A percentile compares a stretch with the other conserved stretches of the same genome.
Conservation (phyloP, 257 asterid species). For the Rhazya stricta region DNA sequence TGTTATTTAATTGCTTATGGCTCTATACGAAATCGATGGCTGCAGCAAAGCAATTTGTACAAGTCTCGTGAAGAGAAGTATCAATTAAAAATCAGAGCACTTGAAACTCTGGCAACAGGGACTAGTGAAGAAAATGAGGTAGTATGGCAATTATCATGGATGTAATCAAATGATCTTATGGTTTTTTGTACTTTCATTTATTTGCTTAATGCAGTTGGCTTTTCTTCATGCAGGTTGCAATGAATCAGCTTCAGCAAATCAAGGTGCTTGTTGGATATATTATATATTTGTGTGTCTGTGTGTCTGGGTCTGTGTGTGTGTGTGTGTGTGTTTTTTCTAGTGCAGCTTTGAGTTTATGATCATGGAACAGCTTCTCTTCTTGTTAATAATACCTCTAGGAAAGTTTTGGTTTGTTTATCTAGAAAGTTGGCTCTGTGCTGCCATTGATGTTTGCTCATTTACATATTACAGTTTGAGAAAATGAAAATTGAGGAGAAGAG, state of each 20-base stretch:
- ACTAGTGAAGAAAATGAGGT: slow-evolving; percentile 87
- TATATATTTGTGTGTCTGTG: no score
- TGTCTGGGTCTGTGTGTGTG: no score
- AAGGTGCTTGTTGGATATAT: slow-evolving; percentile 29
- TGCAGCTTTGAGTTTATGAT: background rate
- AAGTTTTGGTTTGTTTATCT: slow-evolving; percentile 1
- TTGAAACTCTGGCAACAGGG: slow-evolving; percentile 79
- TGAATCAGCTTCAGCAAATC: slow-evolving; percentile 51
- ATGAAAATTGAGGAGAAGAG: slow-evolving; percentile 60
- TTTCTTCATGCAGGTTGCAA: slow-evolving; percentile 47
- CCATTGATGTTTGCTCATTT: slow-evolving; percentile 17
- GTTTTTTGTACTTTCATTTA: background rate
- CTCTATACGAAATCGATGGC: slow-evolving; percentile 14
- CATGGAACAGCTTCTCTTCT: background rate
- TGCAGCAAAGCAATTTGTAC: slow-evolving; percentile 75
- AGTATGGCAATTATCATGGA: slow-evolving; percentile 9
- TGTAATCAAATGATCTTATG: background rate
- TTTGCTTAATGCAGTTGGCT: slow-evolving; percentile 13
- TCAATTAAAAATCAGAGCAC: slow-evolving; percentile 58
- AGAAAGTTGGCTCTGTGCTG: slow-evolving; percentile 6
- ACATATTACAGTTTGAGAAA: slow-evolving; percentile 61
- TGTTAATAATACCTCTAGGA: background rate
- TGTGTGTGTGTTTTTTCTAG: slow-evolving; percentile 7
- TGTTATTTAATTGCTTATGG: slow-evolving; percentile 1
- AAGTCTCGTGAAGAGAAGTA: slow-evolving; percentile 81